Conservation (phyloP, 257 asterid genomes). For the Solanum dulcamara region DNA sequence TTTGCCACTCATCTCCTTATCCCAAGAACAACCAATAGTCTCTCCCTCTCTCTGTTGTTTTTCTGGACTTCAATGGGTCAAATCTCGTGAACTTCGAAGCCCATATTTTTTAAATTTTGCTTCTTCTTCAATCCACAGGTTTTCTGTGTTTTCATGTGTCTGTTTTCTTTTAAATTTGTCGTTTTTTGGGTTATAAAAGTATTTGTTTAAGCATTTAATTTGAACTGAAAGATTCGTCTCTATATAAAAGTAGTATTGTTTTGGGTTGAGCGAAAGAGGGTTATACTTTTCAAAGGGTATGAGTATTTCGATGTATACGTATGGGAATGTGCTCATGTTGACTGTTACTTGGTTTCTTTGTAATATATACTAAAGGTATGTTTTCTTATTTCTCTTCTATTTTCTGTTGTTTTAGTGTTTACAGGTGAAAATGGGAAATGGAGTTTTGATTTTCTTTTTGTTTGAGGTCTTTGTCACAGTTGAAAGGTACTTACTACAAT, state of each 20-base stretch:
- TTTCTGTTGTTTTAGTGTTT: constrained; percentile 4
- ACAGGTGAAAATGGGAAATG: not conserved
- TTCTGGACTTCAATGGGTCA: constrained; percentile 11
- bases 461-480: constrained; percentile 6
- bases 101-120: constrained; percentile 16
- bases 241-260: not conserved
- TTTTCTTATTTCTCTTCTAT: not conserved
- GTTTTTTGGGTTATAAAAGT: constrained; percentile 19
- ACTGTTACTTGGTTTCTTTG: not conserved
- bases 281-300: not conserved
- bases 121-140: constrained; percentile 54
- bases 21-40: constrained; percentile 4
- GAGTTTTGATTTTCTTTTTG: not conserved
- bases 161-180: constrained; percentile 24
- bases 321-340: constrained; percentile 1
- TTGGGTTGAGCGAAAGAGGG: not conserved
- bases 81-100: constrained; percentile 32
- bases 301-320: not conserved
- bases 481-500: constrained; percentile 23
- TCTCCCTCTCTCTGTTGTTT: too few relatives aligned
- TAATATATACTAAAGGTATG: not conserved
- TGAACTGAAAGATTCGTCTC: not conserved
- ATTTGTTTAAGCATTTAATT: constrained; percentile 2
- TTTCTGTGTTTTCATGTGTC: constrained; percentile 30
- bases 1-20: constrained; percentile 15